Conservation (phyloP, 306 rosid genomes). For the Malus orientalis region DNA sequence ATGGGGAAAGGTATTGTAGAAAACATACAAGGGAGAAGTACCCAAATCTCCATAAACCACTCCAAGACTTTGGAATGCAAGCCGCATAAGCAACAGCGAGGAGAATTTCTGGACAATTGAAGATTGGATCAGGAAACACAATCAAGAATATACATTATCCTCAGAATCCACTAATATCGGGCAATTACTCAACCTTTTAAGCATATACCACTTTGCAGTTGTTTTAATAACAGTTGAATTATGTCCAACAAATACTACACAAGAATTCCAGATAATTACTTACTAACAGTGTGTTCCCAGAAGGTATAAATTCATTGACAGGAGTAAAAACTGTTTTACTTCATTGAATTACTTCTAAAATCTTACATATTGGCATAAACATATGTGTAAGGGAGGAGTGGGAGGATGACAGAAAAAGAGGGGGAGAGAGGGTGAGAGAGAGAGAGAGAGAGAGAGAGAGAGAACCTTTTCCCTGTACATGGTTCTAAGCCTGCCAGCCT, state of each 20-base stretch:
- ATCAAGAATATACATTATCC: background rate
- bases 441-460: background rate
- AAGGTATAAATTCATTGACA: background rate
- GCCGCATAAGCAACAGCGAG: slow-evolving; percentile 67
- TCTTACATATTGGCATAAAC: background rate
- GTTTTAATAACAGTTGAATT: background rate
- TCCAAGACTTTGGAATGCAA: slow-evolving; percentile 95
- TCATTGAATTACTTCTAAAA: background rate
- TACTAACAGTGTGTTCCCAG: background rate
- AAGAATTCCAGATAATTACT: background rate
- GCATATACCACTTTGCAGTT: background rate
- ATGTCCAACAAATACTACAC: background rate
- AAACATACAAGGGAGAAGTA: slow-evolving; percentile 93
- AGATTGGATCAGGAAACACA: slow-evolving; percentile 30
- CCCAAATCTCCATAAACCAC: slow-evolving; percentile 98
- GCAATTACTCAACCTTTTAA: background rate
- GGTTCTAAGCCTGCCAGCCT: slow-evolving; percentile 75
- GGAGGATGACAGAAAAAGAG: background rate
- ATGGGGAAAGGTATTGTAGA: slow-evolving; percentile 84
- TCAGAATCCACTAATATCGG: background rate
- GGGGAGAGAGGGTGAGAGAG: too few species aligned
- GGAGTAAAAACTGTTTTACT: background rate
- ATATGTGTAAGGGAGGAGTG: background rate
- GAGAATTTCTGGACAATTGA: slow-evolving; percentile 69
- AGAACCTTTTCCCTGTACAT: slow-evolving; percentile 90